These are phyloP conservation scores for Cylindrotheca closterium DNA, from an alignment of 108 stramenopile species.

Conservation along the genomic window DNA sequence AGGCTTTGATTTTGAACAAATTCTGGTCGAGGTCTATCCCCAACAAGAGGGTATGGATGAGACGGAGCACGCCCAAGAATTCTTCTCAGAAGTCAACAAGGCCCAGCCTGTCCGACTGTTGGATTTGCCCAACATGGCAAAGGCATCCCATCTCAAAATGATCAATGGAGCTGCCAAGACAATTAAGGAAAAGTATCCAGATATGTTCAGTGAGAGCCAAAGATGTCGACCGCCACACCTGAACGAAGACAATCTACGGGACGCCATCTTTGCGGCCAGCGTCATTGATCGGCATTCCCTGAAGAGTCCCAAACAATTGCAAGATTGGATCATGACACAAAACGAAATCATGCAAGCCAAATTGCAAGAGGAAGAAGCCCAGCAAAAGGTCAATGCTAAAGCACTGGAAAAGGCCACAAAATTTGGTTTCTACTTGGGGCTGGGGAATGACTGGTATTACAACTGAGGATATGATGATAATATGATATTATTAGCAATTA, in stretches of 20 bases:
- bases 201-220: conserved; percentile 83
- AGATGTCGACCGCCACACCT: conserved; percentile 82
- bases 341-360: conserved; percentile 45
- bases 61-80: conserved; percentile 47
- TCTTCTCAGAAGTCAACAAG: conserved; percentile 89
- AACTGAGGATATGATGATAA: no score
- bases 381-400: conserved; percentile 21
- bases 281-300: conserved; percentile 53
- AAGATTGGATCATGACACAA: conserved; percentile 57
- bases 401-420: conserved; percentile 73
- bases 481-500: no score
- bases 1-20: conserved; percentile 56
- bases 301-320: conserved; percentile 43
- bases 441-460: conserved; percentile 58
- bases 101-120: conserved; percentile 82
- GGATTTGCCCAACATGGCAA: conserved; percentile 74
- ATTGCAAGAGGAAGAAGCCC: conserved; percentile 12
- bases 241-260: conserved; percentile 83
- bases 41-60: conserved; percentile 13
- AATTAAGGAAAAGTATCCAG: conserved; percentile 49
- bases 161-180: conserved; percentile 61
- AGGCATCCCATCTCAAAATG: conserved; percentile 47
- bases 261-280: conserved; percentile 78
- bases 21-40: conserved; percentile 82
- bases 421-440: conserved; percentile 76